A percentile compares a stretch with the other conserved stretches of the same genome.
Evolutionary conservation across 108 stramenopile species (phyloP).

Genomic region (Cyclotella sp.): DNA sequence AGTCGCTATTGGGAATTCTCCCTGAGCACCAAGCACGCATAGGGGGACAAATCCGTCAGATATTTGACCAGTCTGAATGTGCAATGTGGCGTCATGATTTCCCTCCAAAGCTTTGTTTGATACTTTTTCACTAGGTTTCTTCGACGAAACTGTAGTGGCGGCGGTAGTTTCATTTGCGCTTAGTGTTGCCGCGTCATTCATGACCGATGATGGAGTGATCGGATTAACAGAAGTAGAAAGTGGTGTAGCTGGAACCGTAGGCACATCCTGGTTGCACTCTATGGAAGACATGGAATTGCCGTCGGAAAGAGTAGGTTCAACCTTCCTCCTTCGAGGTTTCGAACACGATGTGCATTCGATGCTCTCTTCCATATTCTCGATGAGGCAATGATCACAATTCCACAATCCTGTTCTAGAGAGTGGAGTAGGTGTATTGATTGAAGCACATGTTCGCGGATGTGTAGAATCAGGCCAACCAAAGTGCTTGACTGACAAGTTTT

Average conservation of each 20-base stretch:
- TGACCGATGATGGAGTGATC: background rate
- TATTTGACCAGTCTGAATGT: conserved; percentile 16
- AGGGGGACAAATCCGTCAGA: conserved; percentile 33
- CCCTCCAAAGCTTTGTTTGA: conserved; percentile 37
- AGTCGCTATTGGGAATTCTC: conserved; percentile 21
- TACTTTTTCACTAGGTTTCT: conserved; percentile 32
- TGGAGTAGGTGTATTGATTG: background rate
- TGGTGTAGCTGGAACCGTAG: background rate
- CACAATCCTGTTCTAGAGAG: background rate
- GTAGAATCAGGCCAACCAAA: conserved; percentile 19
- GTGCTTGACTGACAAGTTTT: conserved; percentile 31
- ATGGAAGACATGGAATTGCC: background rate
- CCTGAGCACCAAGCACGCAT: conserved; percentile 16
- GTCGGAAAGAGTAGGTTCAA: background rate
- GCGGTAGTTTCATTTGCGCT: conserved; percentile 22
- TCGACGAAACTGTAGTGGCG: conserved; percentile 20
- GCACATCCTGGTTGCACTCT: no score
- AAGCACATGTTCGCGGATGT: conserved; percentile 3
- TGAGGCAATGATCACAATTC: conserved; percentile 11
- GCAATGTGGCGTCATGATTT: conserved; percentile 26
- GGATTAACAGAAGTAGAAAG: background rate
- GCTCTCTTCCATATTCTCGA: conserved; percentile 16
- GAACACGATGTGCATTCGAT: conserved; percentile 10
- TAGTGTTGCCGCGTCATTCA: background rate
- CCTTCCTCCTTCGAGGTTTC: conserved; percentile 1